A percentile compares a stretch with the other conserved stretches of the same genome.
phyloP scores from a whole-genome alignment of 495 filamentous ascomycete genomes.

The Penicillium riverlandense region DNA sequence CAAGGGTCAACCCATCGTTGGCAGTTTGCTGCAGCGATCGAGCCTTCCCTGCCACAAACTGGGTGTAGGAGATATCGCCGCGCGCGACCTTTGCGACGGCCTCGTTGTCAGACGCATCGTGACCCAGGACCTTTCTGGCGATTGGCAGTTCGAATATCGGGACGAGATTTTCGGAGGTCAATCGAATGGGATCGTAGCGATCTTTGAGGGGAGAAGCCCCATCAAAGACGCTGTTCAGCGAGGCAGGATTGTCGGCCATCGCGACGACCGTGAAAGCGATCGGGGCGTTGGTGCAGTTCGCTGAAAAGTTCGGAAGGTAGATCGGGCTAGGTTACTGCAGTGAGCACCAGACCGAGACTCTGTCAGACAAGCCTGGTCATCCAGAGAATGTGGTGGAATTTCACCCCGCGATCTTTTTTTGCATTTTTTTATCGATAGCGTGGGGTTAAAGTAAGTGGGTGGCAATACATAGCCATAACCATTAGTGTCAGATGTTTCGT shows the following conservation, averaged over 20 bases:
- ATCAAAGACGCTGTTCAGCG: constrained; percentile 29
- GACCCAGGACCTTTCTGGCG: constrained; percentile 29
- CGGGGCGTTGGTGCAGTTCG: no score
- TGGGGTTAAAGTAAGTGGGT: constrained; percentile 14
- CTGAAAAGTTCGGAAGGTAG: no score
- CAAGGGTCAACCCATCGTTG: constrained; percentile 16
- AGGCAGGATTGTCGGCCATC: constrained; percentile 25
- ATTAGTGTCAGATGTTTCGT: neutral
- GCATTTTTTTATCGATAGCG: constrained; percentile 29
- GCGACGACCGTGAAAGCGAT: neutral
- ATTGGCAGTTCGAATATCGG: constrained; percentile 32
- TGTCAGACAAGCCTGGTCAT: no score
- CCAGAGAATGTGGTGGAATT: no score
- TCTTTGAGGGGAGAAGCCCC: constrained; percentile 16
- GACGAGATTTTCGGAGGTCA: constrained; percentile 27
- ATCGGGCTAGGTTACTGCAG: no score
- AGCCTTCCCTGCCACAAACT: constrained; percentile 25
- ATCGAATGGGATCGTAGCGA: constrained; percentile 30
- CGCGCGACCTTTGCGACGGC: constrained; percentile 17
- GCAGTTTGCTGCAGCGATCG: constrained; percentile 16
- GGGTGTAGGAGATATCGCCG: constrained; percentile 30
- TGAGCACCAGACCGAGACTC: no score
- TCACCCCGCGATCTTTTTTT: constrained; percentile 24
- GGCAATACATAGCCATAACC: neutral
- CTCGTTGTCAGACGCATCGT: constrained; percentile 15